These are phyloP conservation scores for Flaveria floridana DNA, from an alignment of 140 eudicot genomes.

Conservation along the genomic window DNA sequence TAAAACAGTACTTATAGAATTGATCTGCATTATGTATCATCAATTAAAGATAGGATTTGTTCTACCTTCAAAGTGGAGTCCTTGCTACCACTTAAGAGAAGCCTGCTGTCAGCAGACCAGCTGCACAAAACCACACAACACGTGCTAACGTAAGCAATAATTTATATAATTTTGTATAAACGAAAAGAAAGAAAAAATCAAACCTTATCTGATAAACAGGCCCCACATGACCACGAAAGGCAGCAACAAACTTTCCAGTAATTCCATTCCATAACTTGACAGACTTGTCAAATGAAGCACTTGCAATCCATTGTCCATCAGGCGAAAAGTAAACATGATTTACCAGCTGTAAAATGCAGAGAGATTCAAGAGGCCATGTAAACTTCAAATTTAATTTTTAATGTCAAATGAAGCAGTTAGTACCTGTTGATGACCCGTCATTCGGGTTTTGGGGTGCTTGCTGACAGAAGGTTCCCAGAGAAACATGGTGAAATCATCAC, in stretches of 20 bases:
- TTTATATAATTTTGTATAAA: background rate
- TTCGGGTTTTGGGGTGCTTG: conserved; percentile 87
- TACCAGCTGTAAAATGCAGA: conserved; percentile 56
- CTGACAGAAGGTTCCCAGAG: conserved; percentile 92
- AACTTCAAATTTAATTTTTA: background rate
- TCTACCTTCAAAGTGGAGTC: conserved; percentile 90
- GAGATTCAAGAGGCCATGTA: background rate
- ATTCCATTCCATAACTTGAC: conserved; percentile 94
- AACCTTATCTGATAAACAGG: conserved; percentile 98
- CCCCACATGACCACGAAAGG: conserved; percentile 96
- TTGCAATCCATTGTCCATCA: conserved; percentile 95
- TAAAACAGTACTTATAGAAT: background rate
- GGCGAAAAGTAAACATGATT: conserved; percentile 97
- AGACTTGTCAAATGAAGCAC: conserved; percentile 95
- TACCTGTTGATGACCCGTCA: conserved; percentile 99
- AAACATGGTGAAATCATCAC: conserved; percentile 98
- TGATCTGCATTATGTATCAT: background rate
- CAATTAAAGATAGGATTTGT: background rate
- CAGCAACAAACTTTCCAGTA: conserved; percentile 85
- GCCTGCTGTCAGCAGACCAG: conserved; percentile 99
- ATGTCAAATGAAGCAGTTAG: background rate
- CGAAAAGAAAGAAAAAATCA: background rate
- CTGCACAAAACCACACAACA: conserved; percentile 46
- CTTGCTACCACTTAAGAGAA: conserved; percentile 95
- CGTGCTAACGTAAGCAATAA: conserved; percentile 10